phyloP scores from a whole-genome alignment of 2,329 filamentous ascomycete species.

The Metarhizium humberi region DNA sequence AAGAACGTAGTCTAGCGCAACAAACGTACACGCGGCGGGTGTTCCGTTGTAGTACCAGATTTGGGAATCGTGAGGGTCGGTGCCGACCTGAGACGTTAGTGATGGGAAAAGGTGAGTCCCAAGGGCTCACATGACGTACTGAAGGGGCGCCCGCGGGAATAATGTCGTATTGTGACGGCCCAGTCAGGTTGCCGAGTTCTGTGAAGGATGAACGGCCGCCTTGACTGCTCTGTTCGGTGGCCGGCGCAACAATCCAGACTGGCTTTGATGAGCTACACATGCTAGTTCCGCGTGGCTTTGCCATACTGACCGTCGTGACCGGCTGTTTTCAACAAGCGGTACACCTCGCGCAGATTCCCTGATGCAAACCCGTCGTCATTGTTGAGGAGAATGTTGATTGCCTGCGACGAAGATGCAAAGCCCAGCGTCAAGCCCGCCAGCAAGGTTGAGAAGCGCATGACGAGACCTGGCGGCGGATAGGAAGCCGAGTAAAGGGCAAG shows the following conservation, averaged over 20 bases:
- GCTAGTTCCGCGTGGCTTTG: background rate
- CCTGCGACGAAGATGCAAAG: slow-evolving; percentile 11
- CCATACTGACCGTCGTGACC: slow-evolving; percentile 16
- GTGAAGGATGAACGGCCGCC: slow-evolving; percentile 20
- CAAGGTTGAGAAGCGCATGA: slow-evolving; percentile 14
- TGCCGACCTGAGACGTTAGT: slow-evolving; percentile 25
- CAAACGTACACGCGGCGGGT: slow-evolving; percentile 44
- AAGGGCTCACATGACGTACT: slow-evolving; percentile 7
- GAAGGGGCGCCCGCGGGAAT: slow-evolving; percentile 20
- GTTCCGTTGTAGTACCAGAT: slow-evolving; percentile 56
- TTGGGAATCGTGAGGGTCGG: slow-evolving; percentile 39
- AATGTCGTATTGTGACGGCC: slow-evolving; percentile 16
- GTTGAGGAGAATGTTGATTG: slow-evolving; percentile 20
- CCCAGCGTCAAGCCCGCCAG: slow-evolving; percentile 10
- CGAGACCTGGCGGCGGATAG: background rate
- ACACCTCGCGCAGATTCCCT: slow-evolving; percentile 19
- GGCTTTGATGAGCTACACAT: background rate
- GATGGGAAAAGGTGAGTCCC: background rate
- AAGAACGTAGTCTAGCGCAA: slow-evolving; percentile 47
- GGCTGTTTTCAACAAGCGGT: slow-evolving; percentile 18
- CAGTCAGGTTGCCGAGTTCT: slow-evolving; percentile 17
- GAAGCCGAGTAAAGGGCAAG: background rate
- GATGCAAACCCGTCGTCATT: slow-evolving; percentile 23
- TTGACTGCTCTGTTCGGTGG: slow-evolving; percentile 19
- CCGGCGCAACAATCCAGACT: slow-evolving; percentile 23